phyloP scores from a whole-genome alignment of 345 rosid species.

The Clausena lansium region DNA sequence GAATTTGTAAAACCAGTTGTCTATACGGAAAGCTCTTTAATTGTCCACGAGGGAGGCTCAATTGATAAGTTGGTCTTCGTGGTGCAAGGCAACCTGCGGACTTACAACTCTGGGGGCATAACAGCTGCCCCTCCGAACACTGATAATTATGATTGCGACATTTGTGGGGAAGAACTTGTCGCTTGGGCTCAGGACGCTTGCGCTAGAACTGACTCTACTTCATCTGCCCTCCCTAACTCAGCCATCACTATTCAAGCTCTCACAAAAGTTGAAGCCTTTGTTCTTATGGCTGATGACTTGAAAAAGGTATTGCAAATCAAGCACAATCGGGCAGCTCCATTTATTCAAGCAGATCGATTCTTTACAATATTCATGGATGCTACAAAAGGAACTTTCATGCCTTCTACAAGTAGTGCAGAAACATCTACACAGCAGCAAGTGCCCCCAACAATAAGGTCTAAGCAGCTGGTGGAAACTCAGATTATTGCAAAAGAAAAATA shows the following conservation, averaged over 20 bases:
- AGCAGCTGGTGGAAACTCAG: background rate
- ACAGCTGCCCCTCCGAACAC: background rate
- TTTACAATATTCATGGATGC: background rate
- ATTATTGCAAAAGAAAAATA: background rate
- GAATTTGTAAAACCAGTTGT: conserved; percentile 50
- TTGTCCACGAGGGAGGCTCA: conserved; percentile 47
- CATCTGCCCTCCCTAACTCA: background rate
- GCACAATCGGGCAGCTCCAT: background rate
- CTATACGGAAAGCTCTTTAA: conserved; percentile 41
- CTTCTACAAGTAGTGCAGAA: background rate
- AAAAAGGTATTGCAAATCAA: background rate
- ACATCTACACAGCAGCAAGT: background rate
- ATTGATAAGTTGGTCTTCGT: conserved; percentile 32
- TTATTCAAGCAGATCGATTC: background rate
- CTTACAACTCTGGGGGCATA: background rate
- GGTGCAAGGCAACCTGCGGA: background rate
- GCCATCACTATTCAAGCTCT: background rate
- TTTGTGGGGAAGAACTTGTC: conserved; percentile 7
- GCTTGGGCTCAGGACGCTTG: background rate
- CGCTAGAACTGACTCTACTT: background rate
- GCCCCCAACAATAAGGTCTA: background rate
- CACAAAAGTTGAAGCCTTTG: conserved; percentile 7
- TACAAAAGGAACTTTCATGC: background rate
- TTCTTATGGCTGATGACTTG: background rate
- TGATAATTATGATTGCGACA: background rate